Conservation (phyloP, 2,329 filamentous ascomycete genomes). For the Ascosphaera aggregata region DNA sequence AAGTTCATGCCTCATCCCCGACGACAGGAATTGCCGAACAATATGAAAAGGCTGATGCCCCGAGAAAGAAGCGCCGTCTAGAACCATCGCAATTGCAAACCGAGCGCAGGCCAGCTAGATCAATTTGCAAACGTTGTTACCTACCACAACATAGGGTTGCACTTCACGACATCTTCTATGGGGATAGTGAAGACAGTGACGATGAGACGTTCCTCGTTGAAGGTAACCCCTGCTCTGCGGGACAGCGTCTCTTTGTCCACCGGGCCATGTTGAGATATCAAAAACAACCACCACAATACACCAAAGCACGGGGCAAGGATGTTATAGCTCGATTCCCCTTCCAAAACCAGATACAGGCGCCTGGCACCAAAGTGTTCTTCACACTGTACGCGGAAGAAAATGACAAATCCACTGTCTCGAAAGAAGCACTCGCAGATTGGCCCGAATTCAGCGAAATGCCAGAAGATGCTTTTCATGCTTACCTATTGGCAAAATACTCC, state of each 20-base stretch:
- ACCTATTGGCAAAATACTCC: constrained; percentile 20
- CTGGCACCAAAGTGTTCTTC: constrained; percentile 7
- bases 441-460: constrained; percentile 7
- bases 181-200: constrained; percentile 10
- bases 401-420: constrained; percentile 8
- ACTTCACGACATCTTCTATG: constrained; percentile 22
- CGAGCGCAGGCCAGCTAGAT: constrained; percentile 1
- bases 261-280: constrained; percentile 10
- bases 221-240: constrained; percentile 8
- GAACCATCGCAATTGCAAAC: constrained; percentile 3
- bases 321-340: constrained; percentile 12
- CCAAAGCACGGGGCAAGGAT: constrained; percentile 6
- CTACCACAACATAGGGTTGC: constrained; percentile 9
- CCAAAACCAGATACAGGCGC: constrained; percentile 3
- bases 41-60: constrained; percentile 8
- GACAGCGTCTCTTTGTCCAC: constrained; percentile 12
- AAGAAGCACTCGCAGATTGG: constrained; percentile 11
- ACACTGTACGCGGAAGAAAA: constrained; percentile 11
- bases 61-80: constrained; percentile 12
- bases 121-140: constrained; percentile 2
- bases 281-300: constrained; percentile 8
- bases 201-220: constrained; percentile 9
- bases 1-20: not conserved
- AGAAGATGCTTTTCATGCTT: constrained; percentile 9
- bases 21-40: not conserved